phyloP scores from a whole-genome alignment of 352 stramenopile genomes.

The Pythium brachiatum region DNA sequence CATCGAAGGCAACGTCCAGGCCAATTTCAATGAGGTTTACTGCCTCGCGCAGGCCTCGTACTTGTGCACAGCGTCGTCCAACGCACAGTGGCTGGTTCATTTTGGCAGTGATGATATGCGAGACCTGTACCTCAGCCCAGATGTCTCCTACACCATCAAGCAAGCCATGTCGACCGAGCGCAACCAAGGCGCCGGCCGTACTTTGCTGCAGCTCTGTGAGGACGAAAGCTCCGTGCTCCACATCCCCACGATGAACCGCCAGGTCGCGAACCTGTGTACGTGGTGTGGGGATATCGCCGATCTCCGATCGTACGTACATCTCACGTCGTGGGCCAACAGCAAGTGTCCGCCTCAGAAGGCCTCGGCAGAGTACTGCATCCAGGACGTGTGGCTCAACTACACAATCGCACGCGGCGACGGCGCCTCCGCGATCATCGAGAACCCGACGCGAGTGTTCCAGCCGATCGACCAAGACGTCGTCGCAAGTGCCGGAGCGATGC shows the following conservation, averaged over 20 bases:
- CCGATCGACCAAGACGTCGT: neutral
- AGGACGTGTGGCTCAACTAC: constrained; percentile 20
- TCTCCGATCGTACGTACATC: constrained; percentile 22
- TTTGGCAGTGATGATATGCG: constrained; percentile 28
- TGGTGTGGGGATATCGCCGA: constrained; percentile 27
- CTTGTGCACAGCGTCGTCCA: constrained; percentile 23
- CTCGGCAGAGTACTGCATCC: constrained; percentile 15
- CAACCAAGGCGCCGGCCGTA: neutral
- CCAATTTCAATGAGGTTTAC: constrained; percentile 27
- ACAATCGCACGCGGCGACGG: constrained; percentile 4
- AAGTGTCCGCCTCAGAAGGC: constrained; percentile 21
- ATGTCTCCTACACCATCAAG: constrained; percentile 18
- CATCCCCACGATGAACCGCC: constrained; percentile 7
- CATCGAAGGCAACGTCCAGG: constrained; percentile 18
- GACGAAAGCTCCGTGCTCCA: constrained; percentile 24
- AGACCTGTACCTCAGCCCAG: constrained; percentile 20
- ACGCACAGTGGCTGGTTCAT: constrained; percentile 27
- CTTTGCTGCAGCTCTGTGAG: constrained; percentile 23
- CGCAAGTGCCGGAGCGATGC: neutral
- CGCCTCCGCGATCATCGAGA: neutral
- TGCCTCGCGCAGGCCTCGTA: constrained; percentile 26
- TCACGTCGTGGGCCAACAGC: constrained; percentile 24
- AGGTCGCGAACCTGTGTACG: constrained; percentile 21
- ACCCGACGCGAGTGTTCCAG: constrained; percentile 2
- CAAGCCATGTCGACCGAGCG: constrained; percentile 21